Base-by-base conservation (phyloP, 139 green algal species). In the Auxenochlorella pyrenoidosa region DNA sequence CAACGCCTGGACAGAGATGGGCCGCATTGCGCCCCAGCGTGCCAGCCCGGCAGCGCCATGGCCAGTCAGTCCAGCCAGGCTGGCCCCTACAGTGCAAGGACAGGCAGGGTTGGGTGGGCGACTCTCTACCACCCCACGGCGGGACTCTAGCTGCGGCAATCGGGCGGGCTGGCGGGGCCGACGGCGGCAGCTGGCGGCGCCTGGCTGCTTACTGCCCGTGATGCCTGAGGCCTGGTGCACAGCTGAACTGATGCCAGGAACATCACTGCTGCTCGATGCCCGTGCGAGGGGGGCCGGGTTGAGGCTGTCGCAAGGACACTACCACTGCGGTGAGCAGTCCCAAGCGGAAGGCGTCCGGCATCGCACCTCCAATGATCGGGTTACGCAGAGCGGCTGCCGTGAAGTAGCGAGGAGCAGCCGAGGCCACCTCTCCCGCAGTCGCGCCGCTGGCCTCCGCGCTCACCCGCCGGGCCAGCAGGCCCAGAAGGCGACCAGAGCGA, bases 1-100 rank as follows among this genome's bases (percentile, higher is more conserved):
- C 41, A 98, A 86, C 32, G 94, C 91, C 59, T 94, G 86, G 22
- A 97, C 88, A 0, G 94, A 93, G 80, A 98, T 98, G 87, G 51
- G 41, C 47, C 95, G 90, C 72, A 78, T 34, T 21, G 91, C 91
- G 24, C 91, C 91, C 16, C 34, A 80, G 40, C 77, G 86, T 5
- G 79, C 47, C 60, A 87, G 22, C 24, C 47, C 81, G 5, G 59
- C 38, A 5, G 28, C 6, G 40, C 77, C 77, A 80, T 87, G 77
- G 71, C 34, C 59, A 71, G 32, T 4, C 41, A 86, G 54, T 3
- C 36, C 30, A 24, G 80, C 28, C 36, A 86, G 77, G 41, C 2
- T 18, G 34, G 58, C 12, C 3, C 83, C 83, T 82, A 36, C 51
- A 38, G 41, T 6, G n/a, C 16, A 65, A 32, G 13, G 26, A 63